Percentiles rank a stretch among this genome's conserved stretches.
phyloP scores from a whole-genome alignment of 169 alveolate species.

The Cyclospora cayetanensis region DNA sequence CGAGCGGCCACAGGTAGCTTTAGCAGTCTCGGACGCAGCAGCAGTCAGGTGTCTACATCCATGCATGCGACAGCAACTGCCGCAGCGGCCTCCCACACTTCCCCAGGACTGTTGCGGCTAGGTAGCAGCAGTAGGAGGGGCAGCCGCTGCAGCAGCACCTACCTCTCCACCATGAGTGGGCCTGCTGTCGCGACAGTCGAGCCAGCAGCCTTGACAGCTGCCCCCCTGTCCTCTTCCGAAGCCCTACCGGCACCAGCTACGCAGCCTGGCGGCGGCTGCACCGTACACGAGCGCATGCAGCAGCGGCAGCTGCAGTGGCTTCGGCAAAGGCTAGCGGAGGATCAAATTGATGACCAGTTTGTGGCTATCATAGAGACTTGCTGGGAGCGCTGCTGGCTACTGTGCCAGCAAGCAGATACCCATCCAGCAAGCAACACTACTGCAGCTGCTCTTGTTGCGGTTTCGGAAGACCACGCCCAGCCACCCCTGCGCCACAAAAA shows the following conservation, averaged over 20 bases:
- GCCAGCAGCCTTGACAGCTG: not conserved
- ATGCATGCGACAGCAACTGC: slow-evolving; percentile 10
- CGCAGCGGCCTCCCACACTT: slow-evolving; percentile 3
- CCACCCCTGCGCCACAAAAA: not conserved
- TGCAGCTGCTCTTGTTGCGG: not conserved
- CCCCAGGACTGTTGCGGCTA: not conserved
- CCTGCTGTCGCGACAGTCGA: slow-evolving; percentile 34
- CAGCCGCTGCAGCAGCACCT: slow-evolving; percentile 62
- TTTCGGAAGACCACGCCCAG: not conserved
- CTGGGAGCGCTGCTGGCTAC: slow-evolving; percentile 56
- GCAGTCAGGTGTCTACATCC: slow-evolving; percentile 33
- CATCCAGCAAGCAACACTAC: not conserved
- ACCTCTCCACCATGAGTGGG: slow-evolving; percentile 23
- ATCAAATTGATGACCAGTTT: slow-evolving; percentile 16
- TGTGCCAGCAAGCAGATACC: not conserved
- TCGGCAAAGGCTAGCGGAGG: slow-evolving; percentile 46
- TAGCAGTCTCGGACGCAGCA: slow-evolving; percentile 62
- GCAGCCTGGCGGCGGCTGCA: not conserved
- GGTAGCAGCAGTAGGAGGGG: slow-evolving; percentile 62
- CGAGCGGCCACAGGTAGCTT: slow-evolving; percentile 6
- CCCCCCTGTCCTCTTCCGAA: slow-evolving; percentile 1
- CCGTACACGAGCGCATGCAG: slow-evolving; percentile 22
- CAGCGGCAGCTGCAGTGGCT: slow-evolving; percentile 51
- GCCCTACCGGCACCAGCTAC: not conserved
- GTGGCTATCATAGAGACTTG: slow-evolving; percentile 13